phyloP scores from a whole-genome alignment of 495 filamentous ascomycete genomes.

The Lasiosphaeria hispida region DNA sequence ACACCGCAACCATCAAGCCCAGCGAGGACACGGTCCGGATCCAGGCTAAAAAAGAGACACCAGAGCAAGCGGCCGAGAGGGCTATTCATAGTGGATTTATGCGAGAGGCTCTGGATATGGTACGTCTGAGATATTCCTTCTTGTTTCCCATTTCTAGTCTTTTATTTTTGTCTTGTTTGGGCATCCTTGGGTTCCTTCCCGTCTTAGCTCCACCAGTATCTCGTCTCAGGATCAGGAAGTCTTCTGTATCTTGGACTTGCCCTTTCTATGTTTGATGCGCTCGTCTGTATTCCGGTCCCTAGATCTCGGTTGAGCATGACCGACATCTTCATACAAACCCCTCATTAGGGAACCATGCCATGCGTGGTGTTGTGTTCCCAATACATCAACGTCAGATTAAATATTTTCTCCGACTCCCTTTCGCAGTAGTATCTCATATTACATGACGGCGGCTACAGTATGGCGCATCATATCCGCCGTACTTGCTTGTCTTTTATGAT shows the following conservation, averaged over 20 bases:
- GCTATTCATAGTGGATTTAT: conserved; percentile 59
- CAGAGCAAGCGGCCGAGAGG: conserved; percentile 32
- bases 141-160: not conserved
- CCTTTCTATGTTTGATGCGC: too few species aligned
- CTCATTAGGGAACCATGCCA: not conserved
- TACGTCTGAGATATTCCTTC: conserved; percentile 31
- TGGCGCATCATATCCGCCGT: too few species aligned
- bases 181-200: not conserved
- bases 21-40: conserved; percentile 13
- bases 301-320: too few species aligned
- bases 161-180: not conserved
- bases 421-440: not conserved
- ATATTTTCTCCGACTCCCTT: not conserved
- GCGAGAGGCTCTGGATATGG: conserved; percentile 68
- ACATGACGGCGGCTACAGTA: not conserved
- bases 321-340: not conserved
- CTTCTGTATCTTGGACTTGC: too few species aligned
- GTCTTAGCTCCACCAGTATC: not conserved
- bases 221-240: too few species aligned
- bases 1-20: conserved; percentile 12
- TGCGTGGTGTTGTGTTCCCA: conserved; percentile 5
- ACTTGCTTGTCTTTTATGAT: too few species aligned
- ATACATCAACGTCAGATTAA: not conserved
- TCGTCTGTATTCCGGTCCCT: too few species aligned
- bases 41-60: conserved; percentile 18